Conservation (phyloP, 805 yeast genomes). For the Ogataea chonburiensis region DNA sequence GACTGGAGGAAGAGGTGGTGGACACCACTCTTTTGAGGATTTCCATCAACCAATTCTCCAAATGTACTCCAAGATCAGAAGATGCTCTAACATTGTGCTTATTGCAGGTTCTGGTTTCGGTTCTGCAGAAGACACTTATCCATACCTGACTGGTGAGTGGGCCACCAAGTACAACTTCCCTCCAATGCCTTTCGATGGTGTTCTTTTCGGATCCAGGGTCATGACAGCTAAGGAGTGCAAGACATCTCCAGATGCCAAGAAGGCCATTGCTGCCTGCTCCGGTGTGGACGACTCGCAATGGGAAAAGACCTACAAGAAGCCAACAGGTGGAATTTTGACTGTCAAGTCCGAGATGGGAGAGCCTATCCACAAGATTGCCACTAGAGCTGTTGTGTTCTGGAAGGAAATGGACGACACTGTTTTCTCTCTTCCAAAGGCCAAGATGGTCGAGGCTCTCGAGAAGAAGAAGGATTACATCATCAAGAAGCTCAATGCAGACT, state of each 20-base stretch:
- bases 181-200: slow-evolving; percentile 99
- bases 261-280: slow-evolving; percentile 82
- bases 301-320: slow-evolving; percentile 92
- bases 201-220: slow-evolving; percentile 91
- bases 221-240: slow-evolving; percentile 97
- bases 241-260: slow-evolving; percentile 91
- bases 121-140: slow-evolving; percentile 93
- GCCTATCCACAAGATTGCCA: slow-evolving; percentile 97
- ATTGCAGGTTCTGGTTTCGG: slow-evolving; percentile 99
- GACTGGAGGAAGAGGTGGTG: slow-evolving; percentile 99
- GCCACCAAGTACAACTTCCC: slow-evolving; percentile 84
- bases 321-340: slow-evolving; percentile 96
- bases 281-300: slow-evolving; percentile 89
- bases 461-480: slow-evolving; percentile 87
- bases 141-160: slow-evolving; percentile 98
- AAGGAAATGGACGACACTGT: slow-evolving; percentile 94
- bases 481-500: slow-evolving; percentile 83
- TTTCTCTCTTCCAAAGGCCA: slow-evolving; percentile 86
- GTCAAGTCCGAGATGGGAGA: slow-evolving; percentile 99
- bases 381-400: slow-evolving; percentile 97
- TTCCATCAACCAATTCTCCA: slow-evolving; percentile 97
- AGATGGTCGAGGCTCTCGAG: slow-evolving; percentile 74
- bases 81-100: slow-evolving; percentile 81
- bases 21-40: slow-evolving; percentile 98
- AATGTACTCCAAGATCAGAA: slow-evolving; percentile 93